Evolutionary conservation across 345 rosid species (phyloP).

Genomic region (Hibiscus tridactylites): DNA sequence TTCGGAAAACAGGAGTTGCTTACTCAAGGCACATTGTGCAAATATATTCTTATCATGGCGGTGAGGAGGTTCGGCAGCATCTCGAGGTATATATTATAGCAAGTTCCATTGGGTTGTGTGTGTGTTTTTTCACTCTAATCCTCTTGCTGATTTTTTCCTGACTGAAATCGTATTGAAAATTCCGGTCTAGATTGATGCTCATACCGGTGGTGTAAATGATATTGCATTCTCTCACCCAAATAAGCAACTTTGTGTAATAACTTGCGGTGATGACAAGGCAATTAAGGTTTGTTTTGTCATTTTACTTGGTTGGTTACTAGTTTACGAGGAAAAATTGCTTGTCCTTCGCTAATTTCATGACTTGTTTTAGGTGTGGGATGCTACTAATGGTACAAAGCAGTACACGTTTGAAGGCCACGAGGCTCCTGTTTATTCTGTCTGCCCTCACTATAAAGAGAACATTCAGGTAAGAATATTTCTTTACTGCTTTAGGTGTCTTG

Average conservation of each 20-base stretch:
- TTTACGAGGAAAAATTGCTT: constrained; percentile 6
- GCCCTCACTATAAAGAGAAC: constrained; percentile 81
- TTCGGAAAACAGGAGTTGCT: constrained; percentile 67
- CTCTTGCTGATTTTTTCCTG: constrained; percentile 2
- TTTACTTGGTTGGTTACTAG: constrained; percentile 6
- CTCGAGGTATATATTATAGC: constrained; percentile 47
- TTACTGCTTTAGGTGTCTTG: not conserved
- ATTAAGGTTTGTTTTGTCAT: constrained; percentile 51
- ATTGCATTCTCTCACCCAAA: constrained; percentile 72
- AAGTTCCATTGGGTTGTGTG: not conserved
- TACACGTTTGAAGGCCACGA: constrained; percentile 87
- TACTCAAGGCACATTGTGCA: constrained; percentile 89
- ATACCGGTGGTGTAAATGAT: constrained; percentile 76
- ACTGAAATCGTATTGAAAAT: constrained; percentile 9
- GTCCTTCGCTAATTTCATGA: constrained; percentile 12
- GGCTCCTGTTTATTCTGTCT: constrained; percentile 85
- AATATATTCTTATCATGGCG: constrained; percentile 71
- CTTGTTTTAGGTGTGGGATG: constrained; percentile 73
- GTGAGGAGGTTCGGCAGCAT: constrained; percentile 75
- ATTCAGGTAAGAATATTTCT: constrained; percentile 46
- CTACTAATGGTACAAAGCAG: constrained; percentile 56
- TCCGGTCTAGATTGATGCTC: constrained; percentile 56
- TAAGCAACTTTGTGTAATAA: constrained; percentile 77
- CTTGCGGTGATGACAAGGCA: constrained; percentile 85
- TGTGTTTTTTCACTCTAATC: not conserved